Evolutionary conservation across 169 alveolate genomes (phyloP).

Genomic region (Amoebophrya sp.): DNA sequence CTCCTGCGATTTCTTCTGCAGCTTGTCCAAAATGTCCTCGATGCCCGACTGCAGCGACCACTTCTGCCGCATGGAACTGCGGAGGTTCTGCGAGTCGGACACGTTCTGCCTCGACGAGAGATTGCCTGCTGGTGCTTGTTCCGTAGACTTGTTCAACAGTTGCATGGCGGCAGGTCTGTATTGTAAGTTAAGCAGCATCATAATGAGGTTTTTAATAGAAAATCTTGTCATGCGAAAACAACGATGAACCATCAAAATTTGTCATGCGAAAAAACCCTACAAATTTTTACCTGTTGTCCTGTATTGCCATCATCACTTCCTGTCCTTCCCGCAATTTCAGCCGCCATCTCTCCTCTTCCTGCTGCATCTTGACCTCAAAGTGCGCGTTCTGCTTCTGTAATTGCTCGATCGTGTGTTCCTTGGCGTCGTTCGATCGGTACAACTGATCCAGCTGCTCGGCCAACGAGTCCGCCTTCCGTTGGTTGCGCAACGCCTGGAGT

Average conservation of each 20-base stretch:
- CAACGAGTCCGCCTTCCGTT: not conserved
- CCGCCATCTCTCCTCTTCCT: not conserved
- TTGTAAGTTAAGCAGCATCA: too few relatives aligned
- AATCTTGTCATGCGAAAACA: too few relatives aligned
- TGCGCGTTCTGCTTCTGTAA: not conserved
- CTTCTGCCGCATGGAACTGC: not conserved
- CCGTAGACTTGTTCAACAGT: too few relatives aligned
- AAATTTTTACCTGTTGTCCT: not conserved
- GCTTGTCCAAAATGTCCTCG: not conserved
- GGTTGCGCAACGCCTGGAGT: not conserved
- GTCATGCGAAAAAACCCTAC: too few relatives aligned
- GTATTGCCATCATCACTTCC: not conserved
- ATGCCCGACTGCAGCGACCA: not conserved
- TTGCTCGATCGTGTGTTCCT: not conserved
- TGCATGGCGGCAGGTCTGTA: too few relatives aligned
- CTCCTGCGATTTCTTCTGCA: not conserved
- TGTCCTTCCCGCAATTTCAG: not conserved
- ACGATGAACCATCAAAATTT: too few relatives aligned
- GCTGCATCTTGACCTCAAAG: not conserved
- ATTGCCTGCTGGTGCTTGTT: too few relatives aligned
- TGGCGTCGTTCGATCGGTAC: not conserved
- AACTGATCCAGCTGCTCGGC: not conserved
- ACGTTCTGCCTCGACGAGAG: too few relatives aligned
- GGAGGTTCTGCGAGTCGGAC: too few relatives aligned
- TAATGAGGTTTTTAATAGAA: too few relatives aligned